A percentile compares a stretch with the other conserved stretches of the same genome.
These are phyloP conservation scores for Termitomyces sp. DNA, from an alignment of 768 basidiomycete genomes.

Conservation along the genomic window DNA sequence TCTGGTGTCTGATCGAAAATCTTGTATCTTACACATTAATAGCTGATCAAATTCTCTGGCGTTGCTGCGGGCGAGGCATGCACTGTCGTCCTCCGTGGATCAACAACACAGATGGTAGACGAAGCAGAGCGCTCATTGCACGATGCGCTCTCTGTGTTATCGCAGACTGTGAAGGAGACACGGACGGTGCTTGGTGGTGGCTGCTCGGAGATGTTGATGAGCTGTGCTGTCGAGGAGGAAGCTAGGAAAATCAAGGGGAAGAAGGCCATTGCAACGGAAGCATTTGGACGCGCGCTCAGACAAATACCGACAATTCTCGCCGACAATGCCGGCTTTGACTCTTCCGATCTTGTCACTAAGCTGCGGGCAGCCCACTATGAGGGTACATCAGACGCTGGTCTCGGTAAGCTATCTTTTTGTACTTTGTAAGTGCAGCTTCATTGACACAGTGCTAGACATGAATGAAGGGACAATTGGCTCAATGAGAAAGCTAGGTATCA, in stretches of 20 bases:
- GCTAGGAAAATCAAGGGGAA: slow-evolving; percentile 85
- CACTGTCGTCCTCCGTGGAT: slow-evolving; percentile 95
- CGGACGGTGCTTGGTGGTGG: slow-evolving; percentile 93
- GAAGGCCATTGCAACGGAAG: slow-evolving; percentile 92
- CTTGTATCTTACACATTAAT: not conserved
- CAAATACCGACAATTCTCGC: slow-evolving; percentile 96
- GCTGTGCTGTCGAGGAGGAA: slow-evolving; percentile 86
- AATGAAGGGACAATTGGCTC: slow-evolving; percentile 77
- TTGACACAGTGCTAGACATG: slow-evolving; percentile 61
- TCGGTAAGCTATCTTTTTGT: slow-evolving; percentile 48
- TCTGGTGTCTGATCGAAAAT: not conserved
- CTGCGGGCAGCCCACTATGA: slow-evolving; percentile 94
- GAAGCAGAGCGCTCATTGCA: slow-evolving; percentile 97
- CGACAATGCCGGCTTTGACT: slow-evolving; percentile 97
- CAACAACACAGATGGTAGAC: slow-evolving; percentile 98
- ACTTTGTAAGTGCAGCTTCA: not conserved
- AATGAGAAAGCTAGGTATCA: slow-evolving; percentile 84
- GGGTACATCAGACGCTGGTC: slow-evolving; percentile 78
- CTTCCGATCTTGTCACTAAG: slow-evolving; percentile 88
- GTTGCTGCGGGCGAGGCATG: slow-evolving; percentile 97
- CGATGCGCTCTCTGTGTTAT: slow-evolving; percentile 94
- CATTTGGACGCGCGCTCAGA: slow-evolving; percentile 82
- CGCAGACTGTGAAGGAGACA: slow-evolving; percentile 97
- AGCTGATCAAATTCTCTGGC: slow-evolving; percentile 99
- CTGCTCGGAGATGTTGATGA: slow-evolving; percentile 98